Conservation (phyloP, 2,329 filamentous ascomycete genomes). For the Alternaria sp. region DNA sequence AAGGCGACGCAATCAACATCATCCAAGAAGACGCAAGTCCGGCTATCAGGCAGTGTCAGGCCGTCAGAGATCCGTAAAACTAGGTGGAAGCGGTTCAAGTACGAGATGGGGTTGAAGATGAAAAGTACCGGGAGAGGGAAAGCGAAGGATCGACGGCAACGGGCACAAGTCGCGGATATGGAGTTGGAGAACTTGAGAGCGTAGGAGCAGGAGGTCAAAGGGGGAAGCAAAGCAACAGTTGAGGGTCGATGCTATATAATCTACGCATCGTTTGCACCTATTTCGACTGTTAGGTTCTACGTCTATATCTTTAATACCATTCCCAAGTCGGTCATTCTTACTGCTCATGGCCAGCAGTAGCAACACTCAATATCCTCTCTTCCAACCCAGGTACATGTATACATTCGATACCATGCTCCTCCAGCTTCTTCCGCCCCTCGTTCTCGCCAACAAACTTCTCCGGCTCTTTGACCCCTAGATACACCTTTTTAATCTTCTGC, state of each 20-base stretch:
- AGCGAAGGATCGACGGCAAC: slow-evolving; percentile 10
- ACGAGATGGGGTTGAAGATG: slow-evolving; percentile 21
- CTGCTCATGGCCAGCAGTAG: slow-evolving; percentile 78
- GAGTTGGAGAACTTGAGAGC: slow-evolving; percentile 76
- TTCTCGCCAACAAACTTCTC: slow-evolving; percentile 89
- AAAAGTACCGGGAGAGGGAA: slow-evolving; percentile 12
- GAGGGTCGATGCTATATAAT: neutral
- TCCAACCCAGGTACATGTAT: slow-evolving; percentile 79
- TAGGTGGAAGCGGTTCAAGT: slow-evolving; percentile 26
- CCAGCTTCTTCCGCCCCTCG: slow-evolving; percentile 74
- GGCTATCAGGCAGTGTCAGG: neutral
- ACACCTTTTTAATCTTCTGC: slow-evolving; percentile 76
- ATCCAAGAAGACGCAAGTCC: slow-evolving; percentile 8
- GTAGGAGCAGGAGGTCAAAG: slow-evolving; percentile 70
- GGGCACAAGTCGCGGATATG: slow-evolving; percentile 7
- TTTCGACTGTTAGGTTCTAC: neutral
- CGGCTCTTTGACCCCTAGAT: slow-evolving; percentile 88
- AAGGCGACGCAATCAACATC: neutral
- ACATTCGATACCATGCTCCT: slow-evolving; percentile 76
- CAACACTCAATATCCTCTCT: slow-evolving; percentile 80
- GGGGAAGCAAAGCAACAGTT: neutral
- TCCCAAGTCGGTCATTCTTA: slow-evolving; percentile 1
- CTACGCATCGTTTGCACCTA: too few species aligned
- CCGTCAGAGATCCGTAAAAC: slow-evolving; percentile 21
- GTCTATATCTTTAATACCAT: neutral